These are phyloP conservation scores for Leccinellum luteum DNA, from an alignment of 768 basidiomycete genomes.

Conservation along the genomic window DNA sequence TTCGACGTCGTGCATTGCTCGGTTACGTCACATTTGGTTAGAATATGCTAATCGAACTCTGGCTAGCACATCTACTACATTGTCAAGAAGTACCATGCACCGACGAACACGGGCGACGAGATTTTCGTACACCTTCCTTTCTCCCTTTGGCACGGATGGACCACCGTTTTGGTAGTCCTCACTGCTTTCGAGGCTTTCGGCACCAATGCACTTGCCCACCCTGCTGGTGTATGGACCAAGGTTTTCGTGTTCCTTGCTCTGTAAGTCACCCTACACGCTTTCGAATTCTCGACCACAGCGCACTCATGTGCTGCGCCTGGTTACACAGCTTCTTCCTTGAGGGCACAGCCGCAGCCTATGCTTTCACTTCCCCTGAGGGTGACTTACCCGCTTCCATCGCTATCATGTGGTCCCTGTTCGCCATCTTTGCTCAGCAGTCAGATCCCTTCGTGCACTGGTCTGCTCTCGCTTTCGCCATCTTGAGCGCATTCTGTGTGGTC, in stretches of 20 bases:
- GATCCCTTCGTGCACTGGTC: conserved; percentile 84
- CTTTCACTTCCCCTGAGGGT: conserved; percentile 86
- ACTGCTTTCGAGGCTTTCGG: conserved; percentile 90
- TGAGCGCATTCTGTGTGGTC: conserved; percentile 80
- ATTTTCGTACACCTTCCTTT: conserved; percentile 94
- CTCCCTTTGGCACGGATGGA: conserved; percentile 94
- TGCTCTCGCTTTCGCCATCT: conserved; percentile 79
- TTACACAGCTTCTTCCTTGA: conserved; percentile 80
- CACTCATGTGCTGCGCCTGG: conserved; percentile 5
- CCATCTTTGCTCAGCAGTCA: conserved; percentile 79
- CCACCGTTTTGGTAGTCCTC: conserved; percentile 77
- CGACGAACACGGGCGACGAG: conserved; percentile 70
- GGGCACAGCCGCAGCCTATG: conserved; percentile 89
- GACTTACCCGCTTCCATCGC: conserved; percentile 91
- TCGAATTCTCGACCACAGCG: background rate
- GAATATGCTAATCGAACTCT: conserved; percentile 13
- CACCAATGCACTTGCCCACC: conserved; percentile 59
- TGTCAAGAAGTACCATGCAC: conserved; percentile 80
- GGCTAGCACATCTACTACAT: conserved; percentile 86
- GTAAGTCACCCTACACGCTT: conserved; percentile 39
- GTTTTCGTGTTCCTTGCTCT: conserved; percentile 92
- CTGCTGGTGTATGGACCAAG: conserved; percentile 86
- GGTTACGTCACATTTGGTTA: conserved; percentile 1
- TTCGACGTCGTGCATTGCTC: background rate
- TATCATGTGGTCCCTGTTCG: conserved; percentile 92